Percentiles rank a stretch among this genome's conserved stretches.
phyloP scores from a whole-genome alignment of 371 early-diverging fungal genomes.

The Capillidium heterosporum region DNA sequence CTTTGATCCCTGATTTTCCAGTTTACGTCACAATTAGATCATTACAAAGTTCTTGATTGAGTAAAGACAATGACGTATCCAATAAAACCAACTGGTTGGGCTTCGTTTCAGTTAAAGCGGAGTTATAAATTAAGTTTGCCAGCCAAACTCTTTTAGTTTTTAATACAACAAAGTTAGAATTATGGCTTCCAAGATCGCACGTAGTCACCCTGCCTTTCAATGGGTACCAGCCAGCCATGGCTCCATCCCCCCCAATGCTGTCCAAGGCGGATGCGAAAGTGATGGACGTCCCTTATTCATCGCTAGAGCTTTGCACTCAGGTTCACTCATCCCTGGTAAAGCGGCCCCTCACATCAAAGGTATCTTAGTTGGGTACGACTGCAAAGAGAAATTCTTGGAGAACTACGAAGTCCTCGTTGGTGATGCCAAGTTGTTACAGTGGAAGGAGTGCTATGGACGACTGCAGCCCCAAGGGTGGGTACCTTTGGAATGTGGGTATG shows the following conservation, averaged over 20 bases:
- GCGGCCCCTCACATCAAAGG: constrained; percentile 20
- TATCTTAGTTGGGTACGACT: constrained; percentile 18
- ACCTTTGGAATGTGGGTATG: constrained; percentile 23
- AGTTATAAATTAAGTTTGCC: no score
- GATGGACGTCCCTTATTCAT: constrained; percentile 8
- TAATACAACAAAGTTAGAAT: not conserved
- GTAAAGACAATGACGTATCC: no score
- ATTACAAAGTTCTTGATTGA: no score
- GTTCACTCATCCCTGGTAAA: constrained; percentile 29
- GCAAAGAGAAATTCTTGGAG: constrained; percentile 15
- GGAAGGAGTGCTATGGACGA: constrained; percentile 18
- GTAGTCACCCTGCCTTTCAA: not conserved
- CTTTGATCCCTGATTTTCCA: no score
- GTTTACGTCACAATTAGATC: no score
- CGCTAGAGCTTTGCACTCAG: constrained; percentile 8
- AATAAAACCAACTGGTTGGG: no score
- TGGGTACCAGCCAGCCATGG: constrained; percentile 7
- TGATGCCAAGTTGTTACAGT: constrained; percentile 18
- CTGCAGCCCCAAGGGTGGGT: constrained; percentile 7
- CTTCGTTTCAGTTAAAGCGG: no score
- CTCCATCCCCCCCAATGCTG: constrained; percentile 7
- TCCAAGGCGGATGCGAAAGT: constrained; percentile 7
- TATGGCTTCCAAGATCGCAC: not conserved
- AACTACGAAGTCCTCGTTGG: constrained; percentile 29
- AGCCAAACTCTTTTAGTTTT: no score